phyloP scores from a whole-genome alignment of 2,329 filamentous ascomycete genomes.

The Arthrobotrys pseudoclavata region DNA sequence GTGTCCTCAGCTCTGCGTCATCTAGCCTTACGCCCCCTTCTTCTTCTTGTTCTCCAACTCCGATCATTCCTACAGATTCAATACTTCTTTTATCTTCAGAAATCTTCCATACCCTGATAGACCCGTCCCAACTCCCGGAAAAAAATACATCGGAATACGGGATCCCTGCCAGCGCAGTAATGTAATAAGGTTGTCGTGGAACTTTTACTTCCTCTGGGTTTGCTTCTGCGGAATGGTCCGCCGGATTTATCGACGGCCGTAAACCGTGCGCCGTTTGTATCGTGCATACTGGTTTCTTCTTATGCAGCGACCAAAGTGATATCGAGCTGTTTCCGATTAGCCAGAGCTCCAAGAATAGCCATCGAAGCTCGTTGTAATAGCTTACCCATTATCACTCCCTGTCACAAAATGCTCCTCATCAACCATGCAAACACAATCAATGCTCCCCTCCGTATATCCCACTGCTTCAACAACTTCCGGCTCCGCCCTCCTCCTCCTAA shows the following conservation, averaged over 20 bases:
- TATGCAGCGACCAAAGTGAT: conserved; percentile 87
- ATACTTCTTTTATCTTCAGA: conserved; percentile 85
- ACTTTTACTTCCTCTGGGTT: conserved; percentile 75
- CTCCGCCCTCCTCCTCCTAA: conserved; percentile 65
- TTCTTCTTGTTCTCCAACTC: conserved; percentile 65
- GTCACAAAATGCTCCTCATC: conserved; percentile 92
- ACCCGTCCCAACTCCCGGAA: conserved; percentile 94
- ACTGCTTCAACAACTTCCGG: conserved; percentile 55
- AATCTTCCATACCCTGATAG: conserved; percentile 85
- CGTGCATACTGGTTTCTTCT: conserved; percentile 92
- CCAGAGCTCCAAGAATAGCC: neutral
- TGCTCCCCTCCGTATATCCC: conserved; percentile 79
- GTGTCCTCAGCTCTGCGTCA: conserved; percentile 58
- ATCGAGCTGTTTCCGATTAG: conserved; percentile 67
- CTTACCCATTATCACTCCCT: conserved; percentile 85
- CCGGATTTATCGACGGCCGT: conserved; percentile 77
- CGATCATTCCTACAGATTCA: conserved; percentile 78
- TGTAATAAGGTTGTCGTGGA: conserved; percentile 81
- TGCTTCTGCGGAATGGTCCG: conserved; percentile 80
- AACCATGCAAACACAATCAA: conserved; percentile 91
- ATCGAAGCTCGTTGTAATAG: neutral
- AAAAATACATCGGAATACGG: conserved; percentile 92
- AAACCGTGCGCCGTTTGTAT: conserved; percentile 86
- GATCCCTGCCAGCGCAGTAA: conserved; percentile 87
- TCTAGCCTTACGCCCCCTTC: conserved; percentile 60